Evolutionary conservation across 257 asterid species (phyloP).

Genomic region (Nicotiana benthamiana): DNA sequence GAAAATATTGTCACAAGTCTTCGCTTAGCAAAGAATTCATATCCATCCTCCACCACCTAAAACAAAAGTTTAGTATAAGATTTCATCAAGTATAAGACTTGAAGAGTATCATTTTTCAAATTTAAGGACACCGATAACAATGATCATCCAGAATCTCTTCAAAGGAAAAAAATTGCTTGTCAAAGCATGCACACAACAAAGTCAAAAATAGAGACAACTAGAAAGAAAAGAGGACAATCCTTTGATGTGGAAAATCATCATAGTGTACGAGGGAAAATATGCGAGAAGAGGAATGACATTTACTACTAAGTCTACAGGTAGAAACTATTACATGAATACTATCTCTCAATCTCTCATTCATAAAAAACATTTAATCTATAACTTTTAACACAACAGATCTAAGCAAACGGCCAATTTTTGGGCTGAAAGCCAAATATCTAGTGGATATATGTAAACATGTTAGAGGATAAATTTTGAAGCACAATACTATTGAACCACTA

Average conservation of each 20-base stretch:
- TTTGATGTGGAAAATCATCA: not conserved
- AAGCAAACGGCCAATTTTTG: not conserved
- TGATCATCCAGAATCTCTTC: not conserved
- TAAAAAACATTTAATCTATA: not conserved
- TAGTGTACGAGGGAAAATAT: not conserved
- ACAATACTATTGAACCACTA: not conserved
- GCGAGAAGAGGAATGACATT: not conserved
- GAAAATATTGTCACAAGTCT: conserved; percentile 54
- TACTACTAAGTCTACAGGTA: too few species aligned
- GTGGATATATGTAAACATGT: not conserved
- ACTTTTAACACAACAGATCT: not conserved
- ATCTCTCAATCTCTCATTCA: not conserved
- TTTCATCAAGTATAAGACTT: too few species aligned
- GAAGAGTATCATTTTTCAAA: not conserved
- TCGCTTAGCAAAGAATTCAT: conserved; percentile 52
- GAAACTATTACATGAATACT: not conserved
- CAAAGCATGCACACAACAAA: not conserved
- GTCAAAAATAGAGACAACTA: not conserved
- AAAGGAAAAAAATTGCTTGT: not conserved
- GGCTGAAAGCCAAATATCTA: not conserved
- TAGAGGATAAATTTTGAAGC: too few species aligned
- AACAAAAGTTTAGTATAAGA: not conserved
- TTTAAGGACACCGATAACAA: not conserved
- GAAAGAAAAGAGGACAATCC: not conserved
- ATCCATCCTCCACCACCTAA: conserved; percentile 58